Base-by-base conservation (phyloP, 2,329 filamentous ascomycete genomes). In the Ciborinia camelliae region DNA sequence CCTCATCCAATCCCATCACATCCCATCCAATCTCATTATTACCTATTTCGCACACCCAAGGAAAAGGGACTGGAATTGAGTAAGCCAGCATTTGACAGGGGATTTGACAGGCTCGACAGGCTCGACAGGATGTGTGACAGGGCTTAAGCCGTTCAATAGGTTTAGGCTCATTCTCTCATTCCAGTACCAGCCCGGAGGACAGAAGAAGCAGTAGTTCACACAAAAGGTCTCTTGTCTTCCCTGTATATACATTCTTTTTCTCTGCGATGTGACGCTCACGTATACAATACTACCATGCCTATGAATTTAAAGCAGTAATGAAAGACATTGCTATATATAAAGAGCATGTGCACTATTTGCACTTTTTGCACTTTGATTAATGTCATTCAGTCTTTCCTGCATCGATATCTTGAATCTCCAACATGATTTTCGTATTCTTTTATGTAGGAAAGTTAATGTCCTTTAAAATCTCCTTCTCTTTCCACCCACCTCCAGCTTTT, bases 301-400 rank as follows among this genome's bases (percentile, higher is more conserved):
- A 26, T 32, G 20, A 32, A 32, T 57, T 28, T 23, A 23, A 30
- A 45, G 39, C 39, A 47, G 55, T 26, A 35, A 47, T 47, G 28
- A 47, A 26, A 58, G 41, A 58, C 41, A 47, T 47, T 20, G 15
- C 55, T 47, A 58, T 58, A 58, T 47, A 47, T 12, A 58, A 26
- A 58, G 55, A 35, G 20, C 55, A 58, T 58, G 55, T 58, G 55
- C 55, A 20, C 55, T n/a, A n/a, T n/a, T n/a, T n/a, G n/a, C n/a
- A n/a, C n/a, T 35, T 58, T 47, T 9, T n/a, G 10, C n/a, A 20
- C 30, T 18, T 4, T 26, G 8, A 30, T 14, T 2, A 35, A 26
- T 35, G 55, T 47, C 55, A 58, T 58, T 35, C 55, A 12, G 30
- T 20, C 28, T 35, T 47, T 47, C 43, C 26, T 35, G 55, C 41